Evolutionary conservation across 257 asterid genomes (phyloP), one percentile per base, ranked within the genome.

Genomic region (Penstemon barbatus): DNA sequence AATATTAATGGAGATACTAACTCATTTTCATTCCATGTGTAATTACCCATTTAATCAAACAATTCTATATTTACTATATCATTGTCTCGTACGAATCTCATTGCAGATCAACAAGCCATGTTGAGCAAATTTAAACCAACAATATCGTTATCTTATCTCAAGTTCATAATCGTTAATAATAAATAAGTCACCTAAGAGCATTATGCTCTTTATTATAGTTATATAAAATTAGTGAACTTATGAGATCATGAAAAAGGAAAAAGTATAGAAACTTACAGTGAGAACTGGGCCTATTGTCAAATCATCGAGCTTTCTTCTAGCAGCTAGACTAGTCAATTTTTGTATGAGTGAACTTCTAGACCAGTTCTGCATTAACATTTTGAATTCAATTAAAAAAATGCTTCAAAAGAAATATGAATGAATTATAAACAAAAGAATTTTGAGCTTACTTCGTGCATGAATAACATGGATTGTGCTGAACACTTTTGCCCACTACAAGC

Each of bases 401-500:
- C 7, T 25, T 6, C 9, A 13, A 38, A 15, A 50, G 10, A 57
- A 64, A 53, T 7, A 54, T 8, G 39, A 49, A 66, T 8, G 57
- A 63, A 66, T 37, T 56, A 41, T 25, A 15, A 66, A 45, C 41
- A 46, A 36, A 37, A 57, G 62, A 61, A 7, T 49, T 1, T 13
- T 8, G 61, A 64, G 57, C 64, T 38, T 48, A 90, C 99, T 87
- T 90, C 97, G 8, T 93, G 96, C 83, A 90, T 80, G 78, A 93
- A 93, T 37, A 93, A 71, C 57, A 93, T 77, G 9, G 99, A 93
- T 58, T 93, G 97, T 19, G 97, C 97, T 0, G 97, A 93, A 79
- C 99, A 93, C 78, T 93, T 93, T 76, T 90, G 99, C 44, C 99
- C 99, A 40, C 96, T 93, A 63, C 99, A 93, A 12, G 99, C 99